Base-by-base conservation (phyloP, 2,329 filamentous ascomycete species). In the Scedosporium minutisporum region DNA sequence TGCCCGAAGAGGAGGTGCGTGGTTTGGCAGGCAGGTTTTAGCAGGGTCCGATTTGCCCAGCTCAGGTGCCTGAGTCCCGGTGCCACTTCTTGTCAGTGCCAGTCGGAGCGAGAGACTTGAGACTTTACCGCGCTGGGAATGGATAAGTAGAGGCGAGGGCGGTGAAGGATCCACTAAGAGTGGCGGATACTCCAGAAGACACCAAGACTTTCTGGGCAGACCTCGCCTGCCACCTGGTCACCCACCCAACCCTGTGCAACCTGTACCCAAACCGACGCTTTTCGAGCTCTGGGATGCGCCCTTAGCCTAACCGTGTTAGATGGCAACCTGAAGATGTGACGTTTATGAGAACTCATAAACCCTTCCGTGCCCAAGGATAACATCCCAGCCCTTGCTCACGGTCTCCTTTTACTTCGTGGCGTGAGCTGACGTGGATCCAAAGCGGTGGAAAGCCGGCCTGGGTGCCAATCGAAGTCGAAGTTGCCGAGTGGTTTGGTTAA, bases 21-120 rank as follows among this genome's bases (percentile, higher is more conserved):
- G 57, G 27, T 53, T 60, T 27, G 53, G 46, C 41, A 23, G 46
- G 33, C 57, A 41, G n/a, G 55, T 55, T 59, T 59, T 51, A 48
- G n/a, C 6, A 60, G 18, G 18, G 33, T 48, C 58, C 57, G 27
- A 29, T 53, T 53, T n/a, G 38, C 23, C 44, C 51, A 57, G 44
- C 62, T 41, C 62, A 58, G 58, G 61, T 64, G 38, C 55, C 61
- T 64, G 61, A 14, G 44, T 46, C 23, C n/a, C 4, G 21, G 51
- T 55, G 51, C 18, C 16, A 21, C 18, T n/a, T 21, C 44, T 48
- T n/a, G 44, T 21, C 44, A 48, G 44, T 48, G 44, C 18, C 18
- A 48, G 44, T 18, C 18, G 33, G 33, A 38, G 10, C 10, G 10
- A 38, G 33, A 14, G 10, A 38, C 33, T 38, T 38, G 33, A 12